Evolutionary conservation across 1,139 yeast species (phyloP), one percentile per base, ranked within the genome.

Genomic region (Debaryomyces sp.): DNA sequence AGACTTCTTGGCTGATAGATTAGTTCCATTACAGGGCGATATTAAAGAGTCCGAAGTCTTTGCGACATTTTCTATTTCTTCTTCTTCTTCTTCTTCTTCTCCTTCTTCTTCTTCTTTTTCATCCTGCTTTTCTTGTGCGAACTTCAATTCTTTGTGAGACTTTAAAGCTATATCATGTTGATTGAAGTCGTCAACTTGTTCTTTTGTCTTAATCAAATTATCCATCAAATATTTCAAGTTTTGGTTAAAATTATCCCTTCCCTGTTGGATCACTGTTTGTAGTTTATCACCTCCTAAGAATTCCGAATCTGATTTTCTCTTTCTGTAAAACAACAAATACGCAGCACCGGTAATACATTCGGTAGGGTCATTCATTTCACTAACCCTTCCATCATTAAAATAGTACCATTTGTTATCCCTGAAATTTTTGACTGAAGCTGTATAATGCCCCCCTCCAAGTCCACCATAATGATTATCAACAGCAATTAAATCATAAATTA

Each of bases 381-480:
- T 71, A 1, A 92, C 98, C 33, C 86, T 70, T 7, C 96, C 85
- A 65, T 94, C 99, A 63, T 94, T 94, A 66, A 79, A 94, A 62
- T 90, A 88, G 64, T 91, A 91, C 98, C 99, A 94, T 54, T 84
- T 76, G 27, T 73, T 71, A 59, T 89, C 96, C 44, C 83, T 75
- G 66, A 84, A 86, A 61, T 92, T 92, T 64, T 86, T 87, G 1
- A 82, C 97, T 58, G 84, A 86, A 0, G 98, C 90, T 1, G 99
- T 94, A 64, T 94, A 94, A 69, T 94, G 99, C 3, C 99, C 99
- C 6, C 99, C 99, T 1, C 98, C 98, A 29, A 94, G 75, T 0
- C 98, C 97, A 48, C 99, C 99, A 63, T 78, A 92, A 64, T 94
- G 99, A 64, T 92, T 92, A 64, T 92, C 98, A 23, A 94, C 97